Evolutionary conservation across 495 filamentous ascomycete species (phyloP).

Genomic region (Podospora tetraspora): DNA sequence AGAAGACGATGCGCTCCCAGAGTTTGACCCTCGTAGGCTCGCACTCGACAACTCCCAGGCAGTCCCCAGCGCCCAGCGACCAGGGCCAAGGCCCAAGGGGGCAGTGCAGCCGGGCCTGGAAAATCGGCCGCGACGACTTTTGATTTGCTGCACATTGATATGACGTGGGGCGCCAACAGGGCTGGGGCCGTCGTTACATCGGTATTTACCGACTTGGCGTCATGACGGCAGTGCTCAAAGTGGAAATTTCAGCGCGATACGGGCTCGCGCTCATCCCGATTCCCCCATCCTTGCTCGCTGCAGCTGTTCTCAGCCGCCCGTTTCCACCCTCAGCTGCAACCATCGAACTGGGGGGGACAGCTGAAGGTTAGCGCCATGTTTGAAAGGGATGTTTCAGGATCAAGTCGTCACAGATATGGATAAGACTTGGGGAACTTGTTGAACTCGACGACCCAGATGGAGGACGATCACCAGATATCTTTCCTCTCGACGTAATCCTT

Average conservation of each 20-base stretch:
- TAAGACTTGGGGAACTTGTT: too few species aligned
- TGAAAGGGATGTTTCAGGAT: not conserved
- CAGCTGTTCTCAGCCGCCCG: not conserved
- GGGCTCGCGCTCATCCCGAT: not conserved
- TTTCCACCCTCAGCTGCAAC: not conserved
- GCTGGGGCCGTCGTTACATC: conserved; percentile 1
- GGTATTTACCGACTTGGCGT: conserved; percentile 6
- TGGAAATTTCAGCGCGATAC: not conserved
- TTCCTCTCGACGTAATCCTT: not conserved
- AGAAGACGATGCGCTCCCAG: not conserved
- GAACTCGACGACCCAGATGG: too few species aligned
- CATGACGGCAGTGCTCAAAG: conserved; percentile 15
- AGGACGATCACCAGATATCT: not conserved
- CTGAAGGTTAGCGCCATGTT: not conserved
- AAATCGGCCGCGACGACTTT: not conserved
- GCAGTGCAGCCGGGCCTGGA: not conserved
- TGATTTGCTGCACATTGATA: not conserved
- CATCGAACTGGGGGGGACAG: too few species aligned
- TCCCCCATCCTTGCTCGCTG: not conserved
- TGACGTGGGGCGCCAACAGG: not conserved
- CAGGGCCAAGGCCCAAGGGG: not conserved
- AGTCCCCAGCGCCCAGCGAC: not conserved
- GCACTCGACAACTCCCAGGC: too few species aligned
- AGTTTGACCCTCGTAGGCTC: not conserved
- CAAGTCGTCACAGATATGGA: not conserved